These are phyloP conservation scores for Malus hybrid DNA, from an alignment of 331 rosid species.

Conservation along the genomic window DNA sequence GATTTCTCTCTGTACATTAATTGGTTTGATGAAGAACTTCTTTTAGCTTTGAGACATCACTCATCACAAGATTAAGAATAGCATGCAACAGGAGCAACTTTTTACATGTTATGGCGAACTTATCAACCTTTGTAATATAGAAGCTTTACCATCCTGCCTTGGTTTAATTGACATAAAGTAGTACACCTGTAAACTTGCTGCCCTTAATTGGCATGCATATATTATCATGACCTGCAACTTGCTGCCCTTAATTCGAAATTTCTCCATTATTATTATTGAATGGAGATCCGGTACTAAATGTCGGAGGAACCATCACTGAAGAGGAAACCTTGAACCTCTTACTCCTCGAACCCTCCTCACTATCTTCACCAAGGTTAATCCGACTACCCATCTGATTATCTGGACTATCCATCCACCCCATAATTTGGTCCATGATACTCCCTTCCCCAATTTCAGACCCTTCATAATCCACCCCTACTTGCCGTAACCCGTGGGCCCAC, in stretches of 20 bases:
- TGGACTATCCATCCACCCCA: slow-evolving; percentile 56
- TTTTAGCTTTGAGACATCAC: neutral
- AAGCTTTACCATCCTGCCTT: too few relatives aligned
- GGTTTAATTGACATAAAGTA: too few relatives aligned
- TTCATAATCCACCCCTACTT: slow-evolving; percentile 39
- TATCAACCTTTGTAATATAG: too few relatives aligned
- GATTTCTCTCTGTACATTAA: neutral
- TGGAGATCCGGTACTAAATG: slow-evolving; percentile 39
- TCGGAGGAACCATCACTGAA: slow-evolving; percentile 81
- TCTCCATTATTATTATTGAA: slow-evolving; percentile 2
- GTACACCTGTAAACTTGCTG: neutral
- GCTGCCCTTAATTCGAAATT: neutral
- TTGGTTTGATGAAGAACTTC: neutral
- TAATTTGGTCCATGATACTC: slow-evolving; percentile 33
- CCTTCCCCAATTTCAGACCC: slow-evolving; percentile 54
- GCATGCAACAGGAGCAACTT: neutral
- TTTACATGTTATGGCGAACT: neutral
- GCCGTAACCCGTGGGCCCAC: slow-evolving; percentile 37
- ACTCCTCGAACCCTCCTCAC: slow-evolving; percentile 39
- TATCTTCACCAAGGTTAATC: neutral
- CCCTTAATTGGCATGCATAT: neutral
- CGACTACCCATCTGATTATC: slow-evolving; percentile 13
- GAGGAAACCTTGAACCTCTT: slow-evolving; percentile 92
- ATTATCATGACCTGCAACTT: neutral
- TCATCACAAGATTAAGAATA: neutral